Base-by-base conservation (phyloP, 2,329 filamentous ascomycete species). In the Mollisia scopiformis region DNA sequence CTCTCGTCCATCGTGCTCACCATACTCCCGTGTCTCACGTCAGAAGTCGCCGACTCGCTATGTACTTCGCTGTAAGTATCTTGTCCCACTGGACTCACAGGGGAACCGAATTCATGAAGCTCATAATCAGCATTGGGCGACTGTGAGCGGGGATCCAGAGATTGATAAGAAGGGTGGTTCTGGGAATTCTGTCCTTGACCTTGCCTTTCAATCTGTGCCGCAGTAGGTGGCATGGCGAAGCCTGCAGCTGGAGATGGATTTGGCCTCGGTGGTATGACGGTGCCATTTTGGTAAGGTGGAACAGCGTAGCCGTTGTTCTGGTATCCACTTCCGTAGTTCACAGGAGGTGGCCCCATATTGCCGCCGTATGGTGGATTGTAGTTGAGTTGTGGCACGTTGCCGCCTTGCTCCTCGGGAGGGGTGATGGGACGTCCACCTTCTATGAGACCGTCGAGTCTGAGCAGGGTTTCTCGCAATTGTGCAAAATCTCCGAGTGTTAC, bases 401-500 rank as follows among this genome's bases (percentile, higher is more conserved):
- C 14, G n/a, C 14, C 27, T 16, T 25, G 10, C 11, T 52, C 5
- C 25, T 35, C 25, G 14, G 30, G 28, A 14, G 39, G 46, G 2
- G 46, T 49, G 10, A 10, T 6, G 10, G 46, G 46, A 2, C 46
- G 46, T 27, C 23, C 27, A n/a, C 10, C 46, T 30, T 57, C 41
- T 10, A 57, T 55, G 30, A 61, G 55, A 23, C 31, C 54, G 35
- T 57, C 41, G 41, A 61, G 59, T 8, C 21, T 47, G 49, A 28
- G 53, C 4, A 61, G 54, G 8, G 55, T 61, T 11, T 25, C 25
- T 2, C 54, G 55, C 28, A 61, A 31, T 25, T 54, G 39, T 11
- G 55, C 54, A 55, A 39, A 58, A n/a, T 41, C 43, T 6, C 59
- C 59, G 2, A 61, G 50, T 28, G 11, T 51, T 16, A 57, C 49